Conservation (phyloP, 371 early-diverging fungal species). For the Batkoa obscura region DNA sequence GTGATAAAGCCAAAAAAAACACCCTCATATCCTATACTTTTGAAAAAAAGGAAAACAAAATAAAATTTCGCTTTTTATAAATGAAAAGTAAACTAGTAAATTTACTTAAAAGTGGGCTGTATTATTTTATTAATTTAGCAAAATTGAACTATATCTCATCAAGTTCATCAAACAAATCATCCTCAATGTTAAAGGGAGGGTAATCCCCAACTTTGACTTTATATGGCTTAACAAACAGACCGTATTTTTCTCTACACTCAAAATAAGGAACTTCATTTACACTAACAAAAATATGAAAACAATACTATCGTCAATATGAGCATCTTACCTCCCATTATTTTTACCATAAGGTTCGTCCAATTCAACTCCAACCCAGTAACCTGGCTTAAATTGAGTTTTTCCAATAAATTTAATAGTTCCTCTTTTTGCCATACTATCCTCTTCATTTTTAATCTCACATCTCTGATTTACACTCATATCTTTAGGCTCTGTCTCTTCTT, state of each 20-base stretch:
- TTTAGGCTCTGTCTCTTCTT: conserved; percentile 27
- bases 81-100: too few relatives aligned
- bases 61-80: too few relatives aligned
- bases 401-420: conserved; percentile 74
- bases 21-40: too few relatives aligned
- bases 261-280: conserved; percentile 66
- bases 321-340: conserved; percentile 59
- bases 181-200: conserved; percentile 20
- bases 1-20: too few relatives aligned
- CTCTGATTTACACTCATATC: conserved; percentile 54
- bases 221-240: conserved; percentile 75
- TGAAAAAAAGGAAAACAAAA: too few relatives aligned
- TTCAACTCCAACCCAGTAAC: conserved; percentile 89
- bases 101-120: too few relatives aligned
- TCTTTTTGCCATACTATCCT: conserved; percentile 28
- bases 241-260: conserved; percentile 45
- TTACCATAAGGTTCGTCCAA: conserved; percentile 93
- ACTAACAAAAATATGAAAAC: conserved; percentile 10
- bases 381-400: conserved; percentile 34
- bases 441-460: conserved; percentile 52
- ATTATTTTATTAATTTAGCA: too few relatives aligned
- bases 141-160: conserved; percentile 5
- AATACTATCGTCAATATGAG: background rate
- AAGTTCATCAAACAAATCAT: conserved; percentile 8
- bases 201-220: conserved; percentile 72